Evolutionary conservation across 371 early-diverging fungal genomes (phyloP).

Genomic region (Mortierella sp.): DNA sequence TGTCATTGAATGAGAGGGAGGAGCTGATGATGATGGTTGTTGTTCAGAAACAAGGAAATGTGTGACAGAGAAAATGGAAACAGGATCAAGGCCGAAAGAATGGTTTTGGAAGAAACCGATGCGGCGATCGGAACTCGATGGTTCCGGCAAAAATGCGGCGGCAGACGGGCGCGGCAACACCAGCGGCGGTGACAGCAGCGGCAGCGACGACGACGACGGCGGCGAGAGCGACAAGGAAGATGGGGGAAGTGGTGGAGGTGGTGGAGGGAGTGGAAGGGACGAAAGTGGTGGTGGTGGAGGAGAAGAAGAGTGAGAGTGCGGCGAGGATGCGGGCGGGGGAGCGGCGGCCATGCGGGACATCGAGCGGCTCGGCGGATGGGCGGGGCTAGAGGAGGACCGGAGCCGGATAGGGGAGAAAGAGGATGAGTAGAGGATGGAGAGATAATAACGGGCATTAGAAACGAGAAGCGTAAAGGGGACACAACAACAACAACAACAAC

Average conservation of each 20-base stretch:
- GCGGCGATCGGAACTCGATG: background rate
- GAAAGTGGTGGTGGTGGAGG: background rate
- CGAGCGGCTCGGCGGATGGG: conserved; percentile 1
- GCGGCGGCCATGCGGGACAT: background rate
- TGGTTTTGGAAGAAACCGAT: background rate
- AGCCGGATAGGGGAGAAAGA: no score
- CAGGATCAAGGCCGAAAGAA: background rate
- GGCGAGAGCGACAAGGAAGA: conserved; percentile 2
- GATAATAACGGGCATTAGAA: no score
- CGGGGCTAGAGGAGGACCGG: background rate
- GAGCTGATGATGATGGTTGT: no score
- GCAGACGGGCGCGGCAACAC: background rate
- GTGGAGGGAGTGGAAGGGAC: background rate
- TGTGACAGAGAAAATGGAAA: no score
- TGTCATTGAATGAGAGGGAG: no score
- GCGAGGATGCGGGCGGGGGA: background rate
- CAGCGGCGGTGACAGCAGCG: background rate
- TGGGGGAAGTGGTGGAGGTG: conserved; percentile 1
- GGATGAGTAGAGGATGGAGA: background rate
- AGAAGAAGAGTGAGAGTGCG: background rate
- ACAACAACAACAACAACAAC: no score
- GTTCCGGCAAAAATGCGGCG: background rate
- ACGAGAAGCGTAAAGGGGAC: background rate
- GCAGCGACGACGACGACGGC: background rate
- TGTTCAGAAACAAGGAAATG: no score